A percentile compares a stretch with the other conserved stretches of the same genome.
Evolutionary conservation across 768 basidiomycete species (phyloP).

Genomic region (Pisolithus orientalis): DNA sequence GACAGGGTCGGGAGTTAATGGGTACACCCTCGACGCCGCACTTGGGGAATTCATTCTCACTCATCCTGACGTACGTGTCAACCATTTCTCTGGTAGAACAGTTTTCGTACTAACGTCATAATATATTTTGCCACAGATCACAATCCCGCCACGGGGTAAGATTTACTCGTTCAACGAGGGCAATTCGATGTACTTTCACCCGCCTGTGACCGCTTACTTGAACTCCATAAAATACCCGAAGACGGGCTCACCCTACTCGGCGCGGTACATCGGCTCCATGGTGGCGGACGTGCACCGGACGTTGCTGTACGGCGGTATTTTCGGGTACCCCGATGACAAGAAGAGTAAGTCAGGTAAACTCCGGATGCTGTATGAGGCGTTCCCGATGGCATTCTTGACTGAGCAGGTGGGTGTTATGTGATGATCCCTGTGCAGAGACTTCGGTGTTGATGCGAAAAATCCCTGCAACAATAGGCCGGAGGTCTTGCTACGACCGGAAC

Average conservation of each 20-base stretch:
- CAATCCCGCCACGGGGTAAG: constrained; percentile 90
- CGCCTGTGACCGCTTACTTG: constrained; percentile 75
- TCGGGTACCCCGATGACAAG: constrained; percentile 97
- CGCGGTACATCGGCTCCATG: constrained; percentile 97
- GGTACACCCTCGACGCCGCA: constrained; percentile 92
- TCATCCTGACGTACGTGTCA: constrained; percentile 73
- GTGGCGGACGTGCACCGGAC: constrained; percentile 98
- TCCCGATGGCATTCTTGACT: constrained; percentile 94
- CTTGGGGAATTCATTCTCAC: constrained; percentile 99
- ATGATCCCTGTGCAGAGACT: neutral
- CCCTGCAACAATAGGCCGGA: constrained; percentile 58
- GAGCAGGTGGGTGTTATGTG: constrained; percentile 65
- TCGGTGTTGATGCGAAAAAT: neutral
- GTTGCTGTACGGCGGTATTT: constrained; percentile 95
- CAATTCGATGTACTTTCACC: constrained; percentile 90
- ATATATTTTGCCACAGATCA: constrained; percentile 49
- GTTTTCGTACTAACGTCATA: constrained; percentile 5
- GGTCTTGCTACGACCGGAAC: constrained; percentile 95
- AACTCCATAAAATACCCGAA: constrained; percentile 89
- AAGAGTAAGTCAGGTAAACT: constrained; percentile 96
- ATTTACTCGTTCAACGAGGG: constrained; percentile 99
- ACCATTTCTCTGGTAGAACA: neutral
- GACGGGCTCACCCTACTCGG: constrained; percentile 74
- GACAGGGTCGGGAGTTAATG: constrained; percentile 94
- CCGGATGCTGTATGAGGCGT: constrained; percentile 92